phyloP scores from a whole-genome alignment of 257 asterid species.

The Mitragyna speciosa region DNA sequence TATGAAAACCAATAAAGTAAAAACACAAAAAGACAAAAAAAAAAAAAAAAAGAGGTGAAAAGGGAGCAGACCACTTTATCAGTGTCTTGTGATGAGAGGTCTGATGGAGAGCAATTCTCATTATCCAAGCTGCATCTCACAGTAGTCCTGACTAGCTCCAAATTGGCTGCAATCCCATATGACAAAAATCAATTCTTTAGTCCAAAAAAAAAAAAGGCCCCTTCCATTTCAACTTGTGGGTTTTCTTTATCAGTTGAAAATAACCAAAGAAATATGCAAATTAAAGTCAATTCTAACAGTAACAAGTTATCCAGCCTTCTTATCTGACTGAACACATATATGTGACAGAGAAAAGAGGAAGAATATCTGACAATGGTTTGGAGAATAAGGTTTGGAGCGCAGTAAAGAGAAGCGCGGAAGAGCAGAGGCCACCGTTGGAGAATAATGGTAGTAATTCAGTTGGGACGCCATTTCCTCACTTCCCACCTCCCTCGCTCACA shows the following conservation, averaged over 20 bases:
- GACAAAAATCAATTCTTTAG: neutral
- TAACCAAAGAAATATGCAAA: neutral
- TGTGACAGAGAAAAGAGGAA: constrained; percentile 9
- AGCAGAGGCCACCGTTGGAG: constrained; percentile 40
- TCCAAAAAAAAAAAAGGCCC: neutral
- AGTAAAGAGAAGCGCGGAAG: constrained; percentile 40
- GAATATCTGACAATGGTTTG: constrained; percentile 41
- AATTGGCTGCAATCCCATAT: constrained; percentile 32
- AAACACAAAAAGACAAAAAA: neutral
- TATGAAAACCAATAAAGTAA: constrained; percentile 6
- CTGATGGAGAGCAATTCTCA: constrained; percentile 44
- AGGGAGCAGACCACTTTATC: constrained; percentile 43
- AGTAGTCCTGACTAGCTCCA: constrained; percentile 38
- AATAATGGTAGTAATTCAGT: constrained; percentile 40
- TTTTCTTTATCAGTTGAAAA: neutral
- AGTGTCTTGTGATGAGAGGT: constrained; percentile 36
- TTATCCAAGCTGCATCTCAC: constrained; percentile 55
- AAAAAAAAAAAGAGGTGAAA: neutral
- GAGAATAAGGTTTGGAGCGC: constrained; percentile 32
- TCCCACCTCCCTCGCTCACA: neutral
- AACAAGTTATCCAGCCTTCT: too few relatives aligned
- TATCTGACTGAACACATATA: neutral
- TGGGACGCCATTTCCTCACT: constrained; percentile 58
- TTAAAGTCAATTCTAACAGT: neutral
- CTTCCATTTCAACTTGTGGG: neutral